Evolutionary conservation across 805 yeast species (phyloP), one percentile per base, ranked within the genome.

Genomic region (Candida stauntonica): DNA sequence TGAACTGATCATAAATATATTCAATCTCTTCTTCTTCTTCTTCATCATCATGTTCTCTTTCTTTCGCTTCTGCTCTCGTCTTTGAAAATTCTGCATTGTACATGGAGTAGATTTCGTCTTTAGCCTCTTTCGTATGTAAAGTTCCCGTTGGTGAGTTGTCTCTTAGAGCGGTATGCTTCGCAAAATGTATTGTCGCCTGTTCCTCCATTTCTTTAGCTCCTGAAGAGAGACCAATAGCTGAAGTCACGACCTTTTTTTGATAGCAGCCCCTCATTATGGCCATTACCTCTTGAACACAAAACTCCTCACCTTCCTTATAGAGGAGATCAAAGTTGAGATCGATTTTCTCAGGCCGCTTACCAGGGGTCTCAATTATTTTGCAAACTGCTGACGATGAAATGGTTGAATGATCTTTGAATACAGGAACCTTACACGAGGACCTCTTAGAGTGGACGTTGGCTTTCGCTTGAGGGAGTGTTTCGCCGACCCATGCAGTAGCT

Each of bases 61-160:
- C 74, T 29, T 17, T 12, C n/a, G 11, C 5, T n/a, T 27, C 68
- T 60, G 1, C 76, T n/a, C n/a, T n/a, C n/a, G n/a, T n/a, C n/a
- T n/a, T n/a, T n/a, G n/a, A n/a, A n/a, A n/a, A n/a, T n/a, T n/a
- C 75, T 34, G 72, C 76, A 52, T 81, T 85, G 56, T 86, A 84
- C 87, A 87, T 84, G 13, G 75, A 72, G 45, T 73, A 66, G 0
- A 87, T 80, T 48, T 86, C 96, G 38, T 77, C 74, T 40, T 78
- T 73, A 2, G 95, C 91, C 51, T 79, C 77, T 35, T 78, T 77
- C 1, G 95, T 82, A 54, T 73, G 81, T 53, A 81, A 63, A 0
- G 96, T 88, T 46, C 83, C 72, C 0, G 96, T 87, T 1, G 94
- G 95, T 0, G 94, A 82, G 12, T 68, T 64, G 3, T 77, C 72